Evolutionary conservation across 345 rosid species (phyloP).

Genomic region (Linum trigynum): DNA sequence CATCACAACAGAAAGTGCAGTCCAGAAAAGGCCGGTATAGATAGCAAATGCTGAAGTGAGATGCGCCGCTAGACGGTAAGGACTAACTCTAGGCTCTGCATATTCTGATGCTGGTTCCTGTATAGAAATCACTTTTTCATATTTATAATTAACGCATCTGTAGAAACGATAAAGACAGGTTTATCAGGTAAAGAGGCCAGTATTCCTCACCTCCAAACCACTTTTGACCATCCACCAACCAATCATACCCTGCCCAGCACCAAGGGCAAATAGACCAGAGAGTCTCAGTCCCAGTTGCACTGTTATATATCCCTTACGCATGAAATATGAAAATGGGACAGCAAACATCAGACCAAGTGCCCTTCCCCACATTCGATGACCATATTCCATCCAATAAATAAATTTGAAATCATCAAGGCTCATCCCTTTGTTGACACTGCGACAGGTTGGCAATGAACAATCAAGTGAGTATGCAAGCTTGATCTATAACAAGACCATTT

Average conservation of each 20-base stretch:
- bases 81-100: constrained; percentile 86
- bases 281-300: constrained; percentile 67
- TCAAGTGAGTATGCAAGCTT: background rate
- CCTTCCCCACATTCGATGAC: constrained; percentile 98
- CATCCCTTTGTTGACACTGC: constrained; percentile 91
- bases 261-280: constrained; percentile 77
- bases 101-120: constrained; percentile 89
- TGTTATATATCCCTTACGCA: constrained; percentile 81
- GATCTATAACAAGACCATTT: background rate
- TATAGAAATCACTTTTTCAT: constrained; percentile 10
- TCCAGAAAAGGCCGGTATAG: constrained; percentile 87
- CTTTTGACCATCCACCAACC: constrained; percentile 99
- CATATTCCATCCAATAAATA: constrained; percentile 97
- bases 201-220: constrained; percentile 69
- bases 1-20: constrained; percentile 82
- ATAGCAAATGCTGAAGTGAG: constrained; percentile 90
- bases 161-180: background rate
- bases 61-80: constrained; percentile 90
- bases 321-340: constrained; percentile 86
- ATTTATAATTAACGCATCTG: constrained; percentile 7
- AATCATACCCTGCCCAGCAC: constrained; percentile 94
- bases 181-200: background rate
- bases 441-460: constrained; percentile 8
- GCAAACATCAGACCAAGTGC: constrained; percentile 94
- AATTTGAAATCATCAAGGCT: constrained; percentile 84